phyloP scores from a whole-genome alignment of 805 yeast species.

The Barnettozyma botsteinii region DNA sequence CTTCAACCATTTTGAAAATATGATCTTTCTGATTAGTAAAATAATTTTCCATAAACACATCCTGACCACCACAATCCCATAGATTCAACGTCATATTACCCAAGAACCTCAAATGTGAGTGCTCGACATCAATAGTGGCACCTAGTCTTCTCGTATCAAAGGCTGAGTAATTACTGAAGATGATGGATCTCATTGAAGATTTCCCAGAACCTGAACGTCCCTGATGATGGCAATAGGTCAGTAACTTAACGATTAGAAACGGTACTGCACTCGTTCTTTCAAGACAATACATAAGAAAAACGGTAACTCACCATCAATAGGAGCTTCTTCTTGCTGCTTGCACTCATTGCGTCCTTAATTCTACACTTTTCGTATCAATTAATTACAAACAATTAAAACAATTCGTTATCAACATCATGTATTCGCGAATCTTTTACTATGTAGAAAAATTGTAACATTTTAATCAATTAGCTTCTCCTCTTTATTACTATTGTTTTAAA shows the following conservation, averaged over 20 bases:
- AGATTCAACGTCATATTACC: constrained; percentile 93
- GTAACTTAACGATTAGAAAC: constrained; percentile 1
- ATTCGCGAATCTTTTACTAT: too few relatives aligned
- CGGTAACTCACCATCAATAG: constrained; percentile 48
- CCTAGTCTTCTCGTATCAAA: constrained; percentile 93
- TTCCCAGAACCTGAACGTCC: constrained; percentile 98
- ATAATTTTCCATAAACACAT: constrained; percentile 92
- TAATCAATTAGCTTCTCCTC: too few relatives aligned
- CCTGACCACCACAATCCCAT: constrained; percentile 99
- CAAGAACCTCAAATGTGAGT: constrained; percentile 84
- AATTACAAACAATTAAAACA: too few relatives aligned
- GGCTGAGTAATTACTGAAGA: constrained; percentile 93
- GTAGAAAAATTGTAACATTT: too few relatives aligned
- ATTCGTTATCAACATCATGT: background rate
- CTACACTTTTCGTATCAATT: background rate
- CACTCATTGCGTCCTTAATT: constrained; percentile 24
- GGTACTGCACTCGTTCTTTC: background rate
- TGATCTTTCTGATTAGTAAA: constrained; percentile 84
- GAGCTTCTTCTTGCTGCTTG: constrained; percentile 50
- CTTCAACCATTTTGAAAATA: constrained; percentile 93
- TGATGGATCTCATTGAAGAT: constrained; percentile 94
- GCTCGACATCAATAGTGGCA: constrained; percentile 98
- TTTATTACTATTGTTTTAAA: too few relatives aligned
- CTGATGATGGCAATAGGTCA: constrained; percentile 29
- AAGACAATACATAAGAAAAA: background rate